phyloP scores from a whole-genome alignment of 257 asterid species.

The Cynanchum wilfordii region DNA sequence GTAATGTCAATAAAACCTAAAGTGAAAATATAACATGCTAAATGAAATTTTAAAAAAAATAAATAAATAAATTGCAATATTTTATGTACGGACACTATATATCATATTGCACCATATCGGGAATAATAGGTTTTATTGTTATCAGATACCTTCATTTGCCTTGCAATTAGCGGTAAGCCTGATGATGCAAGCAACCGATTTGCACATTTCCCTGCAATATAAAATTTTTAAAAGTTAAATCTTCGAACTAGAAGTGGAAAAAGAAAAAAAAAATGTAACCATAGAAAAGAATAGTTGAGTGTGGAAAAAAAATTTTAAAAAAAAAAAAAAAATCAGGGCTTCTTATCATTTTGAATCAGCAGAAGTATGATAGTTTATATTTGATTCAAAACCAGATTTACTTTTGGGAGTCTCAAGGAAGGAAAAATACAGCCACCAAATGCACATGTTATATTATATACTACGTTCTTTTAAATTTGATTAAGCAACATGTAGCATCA shows the following conservation, averaged over 20 bases:
- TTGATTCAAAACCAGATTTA: background rate
- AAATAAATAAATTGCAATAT: background rate
- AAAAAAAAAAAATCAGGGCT: background rate
- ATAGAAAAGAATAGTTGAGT: background rate
- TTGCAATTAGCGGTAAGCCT: constrained; percentile 89
- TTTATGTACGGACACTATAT: background rate
- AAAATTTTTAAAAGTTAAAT: constrained; percentile 6
- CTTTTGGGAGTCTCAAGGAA: background rate
- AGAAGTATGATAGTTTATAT: background rate
- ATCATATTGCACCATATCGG: background rate
- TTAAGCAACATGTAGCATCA: background rate
- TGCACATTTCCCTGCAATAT: constrained; percentile 88
- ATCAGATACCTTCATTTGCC: constrained; percentile 83
- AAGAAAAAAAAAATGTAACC: background rate
- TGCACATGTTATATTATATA: background rate
- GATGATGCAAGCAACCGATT: constrained; percentile 82
- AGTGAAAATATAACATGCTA: background rate
- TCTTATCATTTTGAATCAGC: background rate
- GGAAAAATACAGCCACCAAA: background rate
- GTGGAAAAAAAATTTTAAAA: too few relatives aligned
- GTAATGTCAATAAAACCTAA: background rate
- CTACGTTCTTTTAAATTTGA: background rate
- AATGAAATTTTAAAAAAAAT: background rate
- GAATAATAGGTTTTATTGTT: constrained; percentile 8
- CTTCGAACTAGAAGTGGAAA: background rate